A percentile compares a stretch with the other conserved stretches of the same genome.
Evolutionary conservation across 2,329 filamentous ascomycete species (phyloP).

Genomic region (Colletotrichum sp.): DNA sequence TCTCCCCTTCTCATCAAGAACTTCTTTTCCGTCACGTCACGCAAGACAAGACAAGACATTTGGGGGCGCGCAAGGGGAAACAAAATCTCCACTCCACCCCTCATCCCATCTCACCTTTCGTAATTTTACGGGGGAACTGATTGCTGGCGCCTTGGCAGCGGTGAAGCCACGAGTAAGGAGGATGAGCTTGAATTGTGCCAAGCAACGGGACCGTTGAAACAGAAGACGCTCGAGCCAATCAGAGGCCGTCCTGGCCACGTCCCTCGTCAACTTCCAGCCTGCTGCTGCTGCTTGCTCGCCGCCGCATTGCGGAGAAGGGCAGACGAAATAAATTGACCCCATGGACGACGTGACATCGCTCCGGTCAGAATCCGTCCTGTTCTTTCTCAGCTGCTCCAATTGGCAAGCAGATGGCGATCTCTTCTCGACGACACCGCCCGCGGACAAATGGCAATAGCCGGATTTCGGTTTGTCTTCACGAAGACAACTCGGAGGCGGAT

Average conservation of each 20-base stretch:
- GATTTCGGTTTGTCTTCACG: not conserved
- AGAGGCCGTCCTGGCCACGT: not conserved
- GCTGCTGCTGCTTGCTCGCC: not conserved
- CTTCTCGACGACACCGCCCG: not conserved
- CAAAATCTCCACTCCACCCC: not conserved
- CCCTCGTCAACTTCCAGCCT: not conserved
- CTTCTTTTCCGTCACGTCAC: not conserved
- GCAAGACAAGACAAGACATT: not conserved
- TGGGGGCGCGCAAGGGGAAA: not conserved
- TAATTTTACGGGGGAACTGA: not conserved
- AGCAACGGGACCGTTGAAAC: not conserved
- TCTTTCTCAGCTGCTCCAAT: not conserved
- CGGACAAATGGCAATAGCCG: not conserved
- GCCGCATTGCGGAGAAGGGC: not conserved
- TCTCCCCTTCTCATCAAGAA: not conserved
- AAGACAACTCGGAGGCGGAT: not conserved
- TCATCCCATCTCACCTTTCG: not conserved
- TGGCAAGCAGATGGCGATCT: not conserved
- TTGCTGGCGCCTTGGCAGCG: not conserved
- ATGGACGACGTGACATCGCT: slow-evolving; percentile 5
- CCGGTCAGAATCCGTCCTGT: slow-evolving; percentile 3
- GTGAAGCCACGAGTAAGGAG: not conserved
- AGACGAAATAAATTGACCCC: not conserved
- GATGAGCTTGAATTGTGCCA: slow-evolving; percentile 12
- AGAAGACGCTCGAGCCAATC: not conserved